phyloP scores from a whole-genome alignment of 345 rosid species.

The Mercurialis annua region DNA sequence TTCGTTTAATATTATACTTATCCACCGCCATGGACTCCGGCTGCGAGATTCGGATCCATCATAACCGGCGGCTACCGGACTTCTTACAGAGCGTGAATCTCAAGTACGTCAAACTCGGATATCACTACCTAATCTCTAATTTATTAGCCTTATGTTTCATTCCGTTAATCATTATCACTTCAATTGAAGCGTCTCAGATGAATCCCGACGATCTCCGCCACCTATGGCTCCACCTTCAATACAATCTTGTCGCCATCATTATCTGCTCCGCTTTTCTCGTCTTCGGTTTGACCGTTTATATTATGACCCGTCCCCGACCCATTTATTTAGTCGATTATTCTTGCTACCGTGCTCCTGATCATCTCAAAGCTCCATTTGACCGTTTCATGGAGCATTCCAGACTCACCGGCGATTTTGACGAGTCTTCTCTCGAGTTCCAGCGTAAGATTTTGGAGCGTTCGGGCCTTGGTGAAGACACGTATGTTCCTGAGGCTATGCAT shows the following conservation, averaged over 20 bases:
- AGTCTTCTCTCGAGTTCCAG: conserved; percentile 25
- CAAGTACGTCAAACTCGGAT: conserved; percentile 27
- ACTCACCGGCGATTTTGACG: conserved; percentile 23
- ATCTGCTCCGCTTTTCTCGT: conserved; percentile 22
- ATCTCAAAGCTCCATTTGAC: conserved; percentile 15
- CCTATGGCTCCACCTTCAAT: conserved; percentile 20
- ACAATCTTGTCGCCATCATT: conserved; percentile 17
- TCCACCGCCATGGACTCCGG: conserved; percentile 22
- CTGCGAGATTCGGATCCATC: conserved; percentile 29
- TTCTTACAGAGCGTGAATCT: conserved; percentile 29
- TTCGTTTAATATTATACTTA: neutral
- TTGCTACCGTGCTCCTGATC: conserved; percentile 15
- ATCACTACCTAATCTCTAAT: conserved; percentile 22
- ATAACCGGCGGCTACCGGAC: conserved; percentile 20
- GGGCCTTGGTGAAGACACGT: conserved; percentile 25
- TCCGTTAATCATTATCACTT: conserved; percentile 17
- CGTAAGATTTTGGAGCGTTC: conserved; percentile 22
- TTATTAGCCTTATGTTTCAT: conserved; percentile 12
- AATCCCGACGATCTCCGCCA: conserved; percentile 13
- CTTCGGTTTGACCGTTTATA: conserved; percentile 16
- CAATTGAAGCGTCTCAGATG: conserved; percentile 22
- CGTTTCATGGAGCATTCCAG: conserved; percentile 24
- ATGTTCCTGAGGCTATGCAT: conserved; percentile 27
- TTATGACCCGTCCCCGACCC: conserved; percentile 14
- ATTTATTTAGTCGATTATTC: conserved; percentile 20